phyloP scores from a whole-genome alignment of 1,139 yeast species.

The Lodderomyces metapsilosis region DNA sequence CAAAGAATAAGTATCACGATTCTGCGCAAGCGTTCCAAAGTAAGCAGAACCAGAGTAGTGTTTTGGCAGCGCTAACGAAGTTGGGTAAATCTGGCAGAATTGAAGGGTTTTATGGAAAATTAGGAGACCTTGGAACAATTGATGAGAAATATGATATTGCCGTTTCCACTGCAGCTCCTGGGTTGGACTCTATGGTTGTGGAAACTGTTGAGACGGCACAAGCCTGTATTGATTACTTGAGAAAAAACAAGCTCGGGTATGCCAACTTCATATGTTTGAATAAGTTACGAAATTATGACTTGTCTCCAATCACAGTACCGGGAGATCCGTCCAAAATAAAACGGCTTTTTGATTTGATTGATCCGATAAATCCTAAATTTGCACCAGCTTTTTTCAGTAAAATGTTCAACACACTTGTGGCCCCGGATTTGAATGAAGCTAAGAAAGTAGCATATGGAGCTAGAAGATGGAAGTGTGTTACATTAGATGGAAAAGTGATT shows the following conservation, averaged over 20 bases:
- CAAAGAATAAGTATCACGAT: slow-evolving; percentile 65
- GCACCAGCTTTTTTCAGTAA: slow-evolving; percentile 89
- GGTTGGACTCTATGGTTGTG: slow-evolving; percentile 89
- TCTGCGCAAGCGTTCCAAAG: slow-evolving; percentile 58
- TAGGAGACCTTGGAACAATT: slow-evolving; percentile 88
- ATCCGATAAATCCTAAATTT: slow-evolving; percentile 65
- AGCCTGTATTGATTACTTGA: slow-evolving; percentile 80
- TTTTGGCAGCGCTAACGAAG: slow-evolving; percentile 65
- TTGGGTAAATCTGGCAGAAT: slow-evolving; percentile 81
- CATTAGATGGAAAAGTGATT: slow-evolving; percentile 87
- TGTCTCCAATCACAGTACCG: slow-evolving; percentile 60
- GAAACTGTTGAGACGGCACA: slow-evolving; percentile 94
- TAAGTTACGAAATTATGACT: slow-evolving; percentile 64
- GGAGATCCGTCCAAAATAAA: slow-evolving; percentile 72
- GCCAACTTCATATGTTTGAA: slow-evolving; percentile 84
- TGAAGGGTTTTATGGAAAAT: slow-evolving; percentile 80
- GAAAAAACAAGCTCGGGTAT: slow-evolving; percentile 83
- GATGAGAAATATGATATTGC: slow-evolving; percentile 90
- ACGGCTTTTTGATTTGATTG: slow-evolving; percentile 79
- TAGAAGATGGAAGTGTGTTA: slow-evolving; percentile 82
- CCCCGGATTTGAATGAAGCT: slow-evolving; percentile 75
- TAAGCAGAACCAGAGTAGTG: slow-evolving; percentile 69
- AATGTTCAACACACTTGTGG: slow-evolving; percentile 83
- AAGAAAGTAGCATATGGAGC: slow-evolving; percentile 85
- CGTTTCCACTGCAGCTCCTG: slow-evolving; percentile 91